phyloP scores from a whole-genome alignment of 169 alveolate genomes.

The Eimeria praecox region DNA sequence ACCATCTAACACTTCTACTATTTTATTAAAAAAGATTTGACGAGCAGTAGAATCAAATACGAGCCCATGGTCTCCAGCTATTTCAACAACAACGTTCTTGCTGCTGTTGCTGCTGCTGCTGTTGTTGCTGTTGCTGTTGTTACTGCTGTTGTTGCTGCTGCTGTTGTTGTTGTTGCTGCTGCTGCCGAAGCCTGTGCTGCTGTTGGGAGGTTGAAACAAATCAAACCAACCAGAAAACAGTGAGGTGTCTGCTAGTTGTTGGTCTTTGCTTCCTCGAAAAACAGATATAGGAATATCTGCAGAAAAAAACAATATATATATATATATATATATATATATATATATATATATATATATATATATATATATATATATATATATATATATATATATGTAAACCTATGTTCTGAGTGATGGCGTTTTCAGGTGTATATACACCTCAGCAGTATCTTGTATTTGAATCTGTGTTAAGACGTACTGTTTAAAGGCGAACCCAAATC shows the following conservation, averaged over 20 bases:
- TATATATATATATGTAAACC: no score
- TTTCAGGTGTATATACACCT: no score
- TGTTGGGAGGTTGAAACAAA: neutral
- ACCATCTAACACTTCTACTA: constrained; percentile 42
- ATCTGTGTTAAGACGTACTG: no score
- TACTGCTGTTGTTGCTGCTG: neutral
- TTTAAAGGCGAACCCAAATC: neutral
- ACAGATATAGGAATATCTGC: constrained; percentile 73
- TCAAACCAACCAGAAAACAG: constrained; percentile 61
- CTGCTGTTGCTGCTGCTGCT: neutral
- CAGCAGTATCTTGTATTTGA: neutral
- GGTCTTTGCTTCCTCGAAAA: constrained; percentile 61
- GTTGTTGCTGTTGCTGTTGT: neutral
- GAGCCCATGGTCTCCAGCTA: constrained; percentile 68
- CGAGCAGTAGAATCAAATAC: constrained; percentile 33
- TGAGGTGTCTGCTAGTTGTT: constrained; percentile 13
- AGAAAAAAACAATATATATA: neutral
- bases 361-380: no score
- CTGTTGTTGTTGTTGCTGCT: neutral
- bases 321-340: no score
- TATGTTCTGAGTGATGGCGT: no score
- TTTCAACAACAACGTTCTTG: neutral
- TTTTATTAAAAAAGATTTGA: constrained; percentile 17
- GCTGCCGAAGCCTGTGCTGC: neutral
- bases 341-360: no score